Evolutionary conservation across 225 moss, liverwort and hornwort genomes (phyloP), one percentile per base, ranked within the genome.

Genomic region (Takakia lepidozioides): DNA sequence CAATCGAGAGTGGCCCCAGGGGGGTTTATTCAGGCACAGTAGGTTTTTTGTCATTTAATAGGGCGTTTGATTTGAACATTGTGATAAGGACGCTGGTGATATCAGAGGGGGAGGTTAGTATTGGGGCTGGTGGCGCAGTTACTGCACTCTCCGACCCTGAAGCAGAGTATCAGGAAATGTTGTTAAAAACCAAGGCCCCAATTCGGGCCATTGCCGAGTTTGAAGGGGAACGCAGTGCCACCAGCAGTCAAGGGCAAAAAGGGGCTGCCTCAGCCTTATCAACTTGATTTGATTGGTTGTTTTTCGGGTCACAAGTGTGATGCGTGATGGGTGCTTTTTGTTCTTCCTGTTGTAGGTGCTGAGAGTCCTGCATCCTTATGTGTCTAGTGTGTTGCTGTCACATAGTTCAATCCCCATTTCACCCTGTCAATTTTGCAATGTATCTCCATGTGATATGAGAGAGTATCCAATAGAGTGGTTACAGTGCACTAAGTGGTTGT

Each of bases 121-220:
- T 98, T 25, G 90, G 95, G 29, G 95, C 95, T 48, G 95, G 95
- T 36, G 95, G 95, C 26, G 98, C 98, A 38, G 98, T 98, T 29
- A 83, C 91, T 46, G 87, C 91, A 11, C 91, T 98, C 41, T 98
- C 98, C 1, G 78, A 91, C 51, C 87, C 98, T 29, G 85, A 71
- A 49, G 87, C 82, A 16, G 98, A 98, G 70, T 98, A 91, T 48
- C 91, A 91, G 65, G 98, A 98, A 68, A 98, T 98, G 98, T 49
- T 91, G 29, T 74, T 98, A 69, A 98, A 98, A 65, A 76, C 98
- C 43, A 87, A 73, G 48, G 98, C 91, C 59, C 98, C 87, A 30
- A 87, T 87, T 63, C 75, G 67, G 75, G 98, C 98, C 7, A 78
- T 98, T 57, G 70, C 71, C 20, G 72, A 76, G 65, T 87, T 83